phyloP scores from a whole-genome alignment of 106 monocot genomes.

The Dioscorea dumetorum region DNA sequence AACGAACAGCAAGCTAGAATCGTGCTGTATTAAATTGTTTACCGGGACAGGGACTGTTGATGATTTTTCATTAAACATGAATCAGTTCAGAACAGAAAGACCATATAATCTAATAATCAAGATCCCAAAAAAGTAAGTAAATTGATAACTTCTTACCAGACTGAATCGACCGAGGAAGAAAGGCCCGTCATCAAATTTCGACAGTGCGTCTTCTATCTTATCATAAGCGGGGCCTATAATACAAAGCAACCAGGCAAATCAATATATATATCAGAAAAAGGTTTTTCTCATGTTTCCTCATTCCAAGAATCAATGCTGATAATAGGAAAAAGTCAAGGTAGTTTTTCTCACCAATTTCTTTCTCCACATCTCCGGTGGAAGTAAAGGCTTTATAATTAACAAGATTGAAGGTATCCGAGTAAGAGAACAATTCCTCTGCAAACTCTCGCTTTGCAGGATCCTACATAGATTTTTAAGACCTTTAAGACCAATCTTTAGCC shows the following conservation, averaged over 20 bases:
- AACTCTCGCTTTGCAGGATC: slow-evolving; percentile 63
- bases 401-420: slow-evolving; percentile 45
- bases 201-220: slow-evolving; percentile 59
- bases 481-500: slow-evolving; percentile 2
- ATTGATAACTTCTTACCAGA: slow-evolving; percentile 33
- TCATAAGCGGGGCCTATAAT: slow-evolving; percentile 50
- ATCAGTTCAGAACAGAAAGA: neutral
- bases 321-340: neutral
- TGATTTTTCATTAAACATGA: neutral
- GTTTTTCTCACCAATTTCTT: slow-evolving; percentile 55
- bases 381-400: slow-evolving; percentile 16
- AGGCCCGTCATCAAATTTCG: slow-evolving; percentile 75
- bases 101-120: neutral
- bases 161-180: slow-evolving; percentile 90
- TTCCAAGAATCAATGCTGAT: neutral
- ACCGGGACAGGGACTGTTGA: too few species aligned
- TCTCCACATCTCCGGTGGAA: slow-evolving; percentile 41
- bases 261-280: neutral
- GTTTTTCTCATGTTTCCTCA: neutral
- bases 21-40: too few species aligned
- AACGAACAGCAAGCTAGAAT: too few species aligned
- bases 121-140: neutral
- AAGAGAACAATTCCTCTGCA: slow-evolving; percentile 72
- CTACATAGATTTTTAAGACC: slow-evolving; percentile 38
- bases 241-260: neutral